These are phyloP conservation scores for Fusarium verticillioides DNA, from an alignment of 2,329 filamentous ascomycete genomes.

Conservation along the genomic window DNA sequence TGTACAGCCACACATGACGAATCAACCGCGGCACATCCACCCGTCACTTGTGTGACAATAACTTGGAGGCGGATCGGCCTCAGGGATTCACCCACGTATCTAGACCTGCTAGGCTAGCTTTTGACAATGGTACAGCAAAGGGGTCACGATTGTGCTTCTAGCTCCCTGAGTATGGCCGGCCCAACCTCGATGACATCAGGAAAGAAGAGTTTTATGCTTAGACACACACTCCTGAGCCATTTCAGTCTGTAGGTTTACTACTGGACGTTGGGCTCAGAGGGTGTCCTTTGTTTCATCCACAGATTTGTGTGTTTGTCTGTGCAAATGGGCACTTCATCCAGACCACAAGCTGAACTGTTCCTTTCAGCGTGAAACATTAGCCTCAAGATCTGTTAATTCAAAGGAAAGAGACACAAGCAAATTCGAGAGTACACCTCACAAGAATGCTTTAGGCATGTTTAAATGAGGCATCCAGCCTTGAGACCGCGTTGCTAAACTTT, in stretches of 20 bases:
- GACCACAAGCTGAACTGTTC: conserved; percentile 6
- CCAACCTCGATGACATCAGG: neutral
- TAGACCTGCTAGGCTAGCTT: neutral
- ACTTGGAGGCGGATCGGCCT: conserved; percentile 28
- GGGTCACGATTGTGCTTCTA: neutral
- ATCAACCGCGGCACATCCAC: conserved; percentile 26
- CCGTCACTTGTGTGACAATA: conserved; percentile 17
- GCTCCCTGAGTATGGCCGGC: neutral
- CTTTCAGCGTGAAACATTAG: conserved; percentile 39
- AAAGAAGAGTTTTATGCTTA: neutral
- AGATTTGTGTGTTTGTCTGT: neutral
- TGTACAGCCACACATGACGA: conserved; percentile 7
- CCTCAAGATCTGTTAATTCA: neutral
- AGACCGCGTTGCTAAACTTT: neutral
- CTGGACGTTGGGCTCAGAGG: neutral
- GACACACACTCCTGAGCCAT: neutral
- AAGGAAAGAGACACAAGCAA: neutral
- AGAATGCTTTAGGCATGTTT: neutral
- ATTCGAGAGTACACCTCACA: neutral
- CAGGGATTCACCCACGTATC: conserved; percentile 20
- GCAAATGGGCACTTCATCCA: neutral
- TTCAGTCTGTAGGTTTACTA: neutral
- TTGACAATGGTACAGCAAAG: neutral
- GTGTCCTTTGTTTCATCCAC: neutral
- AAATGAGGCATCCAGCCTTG: neutral